Base-by-base conservation (phyloP, 495 filamentous ascomycete species). In the Hypoxylon fuscum region DNA sequence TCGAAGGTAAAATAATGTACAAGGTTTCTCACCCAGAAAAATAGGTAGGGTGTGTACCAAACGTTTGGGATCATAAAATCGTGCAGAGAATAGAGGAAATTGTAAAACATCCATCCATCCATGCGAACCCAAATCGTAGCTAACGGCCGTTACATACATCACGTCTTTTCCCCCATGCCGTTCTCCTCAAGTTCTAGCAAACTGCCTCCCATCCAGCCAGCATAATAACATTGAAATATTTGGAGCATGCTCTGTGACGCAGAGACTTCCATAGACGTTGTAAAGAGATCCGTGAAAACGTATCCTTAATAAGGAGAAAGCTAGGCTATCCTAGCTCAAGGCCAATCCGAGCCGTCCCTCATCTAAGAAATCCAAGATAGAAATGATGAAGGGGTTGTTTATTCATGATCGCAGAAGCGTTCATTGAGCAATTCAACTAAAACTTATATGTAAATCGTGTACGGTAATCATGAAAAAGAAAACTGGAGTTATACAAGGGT, bases 1-100 rank as follows among this genome's bases (percentile, higher is more conserved):
- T n/a, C n/a, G n/a, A n/a, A n/a, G n/a, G n/a, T n/a, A n/a, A 38
- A 41, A 6, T 61, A 66, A 57, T 66, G 56, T 66, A 66, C 63
- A 66, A 32, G 57, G 37, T 48, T 37, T 44, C 41, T 25, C 40
- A 29, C 52, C 57, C 49, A 50, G 34, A 52, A 61, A 43, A 14
- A 34, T 40, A 20, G 52, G 18, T 10, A 35, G 48, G 56, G 56
- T 53, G 55, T 56, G 43, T 51, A n/a, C n/a, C n/a, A n/a, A n/a
- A 49, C 38, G 55, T 59, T 50, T 50, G 43, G 27, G 42, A 55
- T 66, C 63, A 45, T 66, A 61, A 66, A n/a, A 61, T 66, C 63
- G 45, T 66, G 56, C 31, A 34, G 50, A 56, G 3, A 20, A 14
- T 11, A 43, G 27, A 25, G 47, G 48, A 65, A 59, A 44, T 21